Evolutionary conservation across 208 protist genomes (phyloP).

Genomic region (Trypanosoma melophagium): DNA sequence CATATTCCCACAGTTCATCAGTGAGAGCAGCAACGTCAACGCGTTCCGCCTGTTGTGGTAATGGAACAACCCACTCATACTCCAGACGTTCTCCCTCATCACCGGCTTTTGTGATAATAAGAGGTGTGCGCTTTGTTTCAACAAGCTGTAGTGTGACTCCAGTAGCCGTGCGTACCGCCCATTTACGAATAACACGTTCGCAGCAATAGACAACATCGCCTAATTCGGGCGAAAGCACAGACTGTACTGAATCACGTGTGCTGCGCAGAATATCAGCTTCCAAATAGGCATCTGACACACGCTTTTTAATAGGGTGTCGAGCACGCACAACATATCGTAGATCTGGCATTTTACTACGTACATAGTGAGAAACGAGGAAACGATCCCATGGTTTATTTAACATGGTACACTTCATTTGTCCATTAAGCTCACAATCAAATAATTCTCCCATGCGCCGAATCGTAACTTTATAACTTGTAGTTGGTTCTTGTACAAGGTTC

Average conservation of each 20-base stretch:
- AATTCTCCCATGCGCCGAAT: slow-evolving; percentile 68
- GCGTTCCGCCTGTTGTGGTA: slow-evolving; percentile 75
- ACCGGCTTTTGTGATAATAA: slow-evolving; percentile 83
- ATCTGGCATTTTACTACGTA: slow-evolving; percentile 83
- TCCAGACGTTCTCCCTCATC: slow-evolving; percentile 85
- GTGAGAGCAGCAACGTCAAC: slow-evolving; percentile 59
- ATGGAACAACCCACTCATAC: slow-evolving; percentile 86
- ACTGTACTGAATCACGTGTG: slow-evolving; percentile 86
- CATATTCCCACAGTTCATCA: slow-evolving; percentile 77
- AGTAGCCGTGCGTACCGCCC: slow-evolving; percentile 50
- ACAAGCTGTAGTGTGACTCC: slow-evolving; percentile 75
- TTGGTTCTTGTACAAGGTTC: slow-evolving; percentile 67
- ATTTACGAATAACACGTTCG: slow-evolving; percentile 82
- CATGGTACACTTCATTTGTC: slow-evolving; percentile 66
- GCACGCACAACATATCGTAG: slow-evolving; percentile 83
- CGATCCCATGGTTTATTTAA: slow-evolving; percentile 86
- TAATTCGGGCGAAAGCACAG: slow-evolving; percentile 81
- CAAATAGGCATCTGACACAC: slow-evolving; percentile 73
- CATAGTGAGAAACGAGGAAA: slow-evolving; percentile 82
- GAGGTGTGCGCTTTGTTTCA: slow-evolving; percentile 85
- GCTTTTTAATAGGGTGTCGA: slow-evolving; percentile 85
- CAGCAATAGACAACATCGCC: slow-evolving; percentile 89
- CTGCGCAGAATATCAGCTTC: slow-evolving; percentile 80
- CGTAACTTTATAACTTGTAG: slow-evolving; percentile 66
- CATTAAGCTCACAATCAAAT: slow-evolving; percentile 83